These are phyloP conservation scores for Cryptosporidium sp. DNA, from an alignment of 169 alveolate genomes.

Conservation along the genomic window DNA sequence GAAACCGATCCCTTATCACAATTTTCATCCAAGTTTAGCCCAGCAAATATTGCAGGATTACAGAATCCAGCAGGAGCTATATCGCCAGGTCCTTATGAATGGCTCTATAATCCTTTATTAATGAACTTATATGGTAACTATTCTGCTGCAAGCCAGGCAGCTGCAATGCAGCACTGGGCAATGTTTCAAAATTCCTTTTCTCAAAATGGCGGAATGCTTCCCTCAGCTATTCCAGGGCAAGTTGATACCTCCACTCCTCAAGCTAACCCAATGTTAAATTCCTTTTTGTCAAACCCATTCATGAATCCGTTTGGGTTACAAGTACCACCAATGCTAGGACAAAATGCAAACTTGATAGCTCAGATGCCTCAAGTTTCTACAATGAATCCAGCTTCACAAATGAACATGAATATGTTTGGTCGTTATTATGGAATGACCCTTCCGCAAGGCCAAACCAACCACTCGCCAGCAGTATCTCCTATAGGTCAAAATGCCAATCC, in stretches of 20 bases:
- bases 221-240: conserved; percentile 17
- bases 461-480: conserved; percentile 21
- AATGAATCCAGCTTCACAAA: conserved; percentile 42
- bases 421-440: conserved; percentile 38
- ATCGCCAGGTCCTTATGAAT: conserved; percentile 51
- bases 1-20: conserved; percentile 41
- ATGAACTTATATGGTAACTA: conserved; percentile 73
- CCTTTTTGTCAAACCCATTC: conserved; percentile 26
- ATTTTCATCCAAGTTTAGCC: conserved; percentile 13
- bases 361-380: conserved; percentile 21
- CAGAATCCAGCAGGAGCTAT: conserved; percentile 12
- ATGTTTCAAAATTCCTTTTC: conserved; percentile 44
- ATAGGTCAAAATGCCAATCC: not conserved
- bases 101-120: conserved; percentile 62
- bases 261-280: conserved; percentile 9
- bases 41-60: conserved; percentile 7
- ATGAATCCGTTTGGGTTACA: conserved; percentile 42
- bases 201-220: conserved; percentile 2
- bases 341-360: conserved; percentile 13
- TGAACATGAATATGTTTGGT: conserved; percentile 48
- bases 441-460: conserved; percentile 6
- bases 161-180: conserved; percentile 75
- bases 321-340: conserved; percentile 31
- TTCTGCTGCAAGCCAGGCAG: conserved; percentile 70
- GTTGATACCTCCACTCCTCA: not conserved